Percentiles rank a stretch among this genome's conserved stretches.
Conservation (phyloP, 1,284 basidiomycete genomes). For the Malassezia nana region DNA sequence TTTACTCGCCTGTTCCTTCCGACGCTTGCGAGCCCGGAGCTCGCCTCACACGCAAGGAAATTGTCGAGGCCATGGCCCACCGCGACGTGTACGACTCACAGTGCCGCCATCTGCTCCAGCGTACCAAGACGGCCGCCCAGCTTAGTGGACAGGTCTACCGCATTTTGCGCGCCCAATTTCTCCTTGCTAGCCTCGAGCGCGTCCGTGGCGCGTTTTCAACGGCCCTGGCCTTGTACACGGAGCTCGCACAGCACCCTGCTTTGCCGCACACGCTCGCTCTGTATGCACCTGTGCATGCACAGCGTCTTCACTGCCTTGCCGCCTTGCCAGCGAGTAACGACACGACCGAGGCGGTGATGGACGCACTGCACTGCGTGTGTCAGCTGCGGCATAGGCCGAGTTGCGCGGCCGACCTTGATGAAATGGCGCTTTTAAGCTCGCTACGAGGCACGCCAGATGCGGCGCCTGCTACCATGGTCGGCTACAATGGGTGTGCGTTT, state of each 20-base stretch:
- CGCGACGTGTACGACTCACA: slow-evolving; percentile 16
- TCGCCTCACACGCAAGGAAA: slow-evolving; percentile 19
- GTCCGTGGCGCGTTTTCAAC: background rate
- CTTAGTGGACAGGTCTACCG: slow-evolving; percentile 5
- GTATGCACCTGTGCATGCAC: background rate
- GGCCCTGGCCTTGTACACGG: background rate
- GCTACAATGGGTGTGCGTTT: slow-evolving; percentile 12
- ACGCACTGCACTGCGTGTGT: slow-evolving; percentile 4
- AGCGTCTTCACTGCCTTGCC: slow-evolving; percentile 1
- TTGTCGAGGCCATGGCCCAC: slow-evolving; percentile 9
- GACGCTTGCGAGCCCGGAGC: background rate
- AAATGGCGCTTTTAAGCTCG: background rate
- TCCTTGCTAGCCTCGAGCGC: slow-evolving; percentile 4
- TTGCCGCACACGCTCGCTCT: background rate
- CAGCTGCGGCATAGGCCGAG: background rate
- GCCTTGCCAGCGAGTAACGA: background rate
- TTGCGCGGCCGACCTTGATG: background rate
- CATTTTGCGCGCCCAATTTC: background rate
- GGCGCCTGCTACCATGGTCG: slow-evolving; percentile 3
- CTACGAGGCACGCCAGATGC: background rate
- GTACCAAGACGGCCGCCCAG: background rate
- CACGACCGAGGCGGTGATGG: background rate
- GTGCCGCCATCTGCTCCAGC: slow-evolving; percentile 12
- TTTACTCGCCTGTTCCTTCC: slow-evolving; percentile 17
- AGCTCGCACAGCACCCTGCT: background rate